phyloP scores from a whole-genome alignment of 2,329 filamentous ascomycete species.

The Neopestalotiopsis clavispora region DNA sequence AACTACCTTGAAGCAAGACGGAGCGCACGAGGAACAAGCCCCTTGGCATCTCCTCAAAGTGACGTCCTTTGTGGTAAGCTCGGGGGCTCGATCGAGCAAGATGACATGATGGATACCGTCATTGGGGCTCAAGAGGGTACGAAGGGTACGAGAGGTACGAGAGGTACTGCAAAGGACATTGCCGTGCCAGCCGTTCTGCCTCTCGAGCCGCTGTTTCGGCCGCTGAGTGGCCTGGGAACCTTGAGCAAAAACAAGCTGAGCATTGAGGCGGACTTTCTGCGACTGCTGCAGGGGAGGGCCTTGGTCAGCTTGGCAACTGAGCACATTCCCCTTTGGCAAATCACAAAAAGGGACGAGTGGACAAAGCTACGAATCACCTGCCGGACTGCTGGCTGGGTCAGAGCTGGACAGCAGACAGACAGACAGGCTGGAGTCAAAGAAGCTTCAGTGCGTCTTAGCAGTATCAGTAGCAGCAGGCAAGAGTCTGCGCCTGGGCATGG shows the following conservation, averaged over 20 bases:
- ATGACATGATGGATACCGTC: conserved; percentile 11
- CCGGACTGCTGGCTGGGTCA: neutral
- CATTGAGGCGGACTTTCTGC: neutral
- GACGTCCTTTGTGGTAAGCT: neutral
- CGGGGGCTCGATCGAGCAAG: conserved; percentile 2
- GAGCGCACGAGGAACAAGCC: conserved; percentile 3
- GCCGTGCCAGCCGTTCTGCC: neutral
- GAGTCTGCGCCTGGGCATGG: no score
- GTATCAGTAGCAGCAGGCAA: no score
- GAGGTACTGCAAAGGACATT: neutral
- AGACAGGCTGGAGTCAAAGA: no score
- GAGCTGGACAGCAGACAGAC: no score
- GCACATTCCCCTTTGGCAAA: neutral
- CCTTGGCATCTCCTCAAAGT: neutral
- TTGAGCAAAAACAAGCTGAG: neutral
- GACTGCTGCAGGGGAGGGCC: neutral
- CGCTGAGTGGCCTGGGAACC: neutral
- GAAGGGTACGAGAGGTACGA: no score
- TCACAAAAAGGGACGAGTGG: neutral
- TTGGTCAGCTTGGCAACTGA: neutral
- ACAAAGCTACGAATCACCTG: neutral
- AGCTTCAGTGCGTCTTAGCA: no score
- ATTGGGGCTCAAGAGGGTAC: neutral
- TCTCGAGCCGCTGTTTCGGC: conserved; percentile 3
- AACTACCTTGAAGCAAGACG: neutral